phyloP scores from a whole-genome alignment of 768 basidiomycete species.

The Krasilnikovozyma curviuscula region DNA sequence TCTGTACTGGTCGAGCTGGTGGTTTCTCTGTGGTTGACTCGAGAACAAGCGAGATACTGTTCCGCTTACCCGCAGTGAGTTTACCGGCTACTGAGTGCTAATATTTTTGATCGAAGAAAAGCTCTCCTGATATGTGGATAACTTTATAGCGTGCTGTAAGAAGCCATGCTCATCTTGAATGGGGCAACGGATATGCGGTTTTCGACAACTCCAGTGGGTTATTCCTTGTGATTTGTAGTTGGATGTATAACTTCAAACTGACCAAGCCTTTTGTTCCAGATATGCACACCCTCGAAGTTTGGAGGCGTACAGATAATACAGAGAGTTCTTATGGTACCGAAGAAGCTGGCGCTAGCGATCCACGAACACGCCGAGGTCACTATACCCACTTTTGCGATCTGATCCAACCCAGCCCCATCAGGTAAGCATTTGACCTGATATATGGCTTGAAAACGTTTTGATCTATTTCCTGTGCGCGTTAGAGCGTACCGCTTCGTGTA shows the following conservation, averaged over 20 bases:
- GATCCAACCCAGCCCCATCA: not conserved
- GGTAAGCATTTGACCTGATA: not conserved
- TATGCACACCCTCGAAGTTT: not conserved
- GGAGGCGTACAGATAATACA: not conserved
- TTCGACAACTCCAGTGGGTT: not conserved
- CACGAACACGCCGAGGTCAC: no score
- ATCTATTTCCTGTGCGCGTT: not conserved
- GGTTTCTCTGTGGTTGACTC: not conserved
- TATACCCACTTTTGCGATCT: not conserved
- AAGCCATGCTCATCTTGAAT: slow-evolving; percentile 4
- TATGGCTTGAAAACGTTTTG: not conserved
- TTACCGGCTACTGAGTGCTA: not conserved
- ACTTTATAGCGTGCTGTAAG: not conserved
- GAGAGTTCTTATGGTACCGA: no score
- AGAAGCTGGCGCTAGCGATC: no score
- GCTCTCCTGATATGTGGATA: no score
- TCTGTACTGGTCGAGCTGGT: not conserved
- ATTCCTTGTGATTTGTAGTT: not conserved
- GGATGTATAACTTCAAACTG: not conserved
- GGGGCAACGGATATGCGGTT: not conserved
- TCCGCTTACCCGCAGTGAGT: not conserved
- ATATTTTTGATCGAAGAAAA: not conserved
- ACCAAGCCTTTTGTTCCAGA: not conserved
- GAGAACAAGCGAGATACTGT: not conserved
- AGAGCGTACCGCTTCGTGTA: not conserved